Base-by-base conservation (phyloP, 257 asterid species). In the Forsythia suspensa region DNA sequence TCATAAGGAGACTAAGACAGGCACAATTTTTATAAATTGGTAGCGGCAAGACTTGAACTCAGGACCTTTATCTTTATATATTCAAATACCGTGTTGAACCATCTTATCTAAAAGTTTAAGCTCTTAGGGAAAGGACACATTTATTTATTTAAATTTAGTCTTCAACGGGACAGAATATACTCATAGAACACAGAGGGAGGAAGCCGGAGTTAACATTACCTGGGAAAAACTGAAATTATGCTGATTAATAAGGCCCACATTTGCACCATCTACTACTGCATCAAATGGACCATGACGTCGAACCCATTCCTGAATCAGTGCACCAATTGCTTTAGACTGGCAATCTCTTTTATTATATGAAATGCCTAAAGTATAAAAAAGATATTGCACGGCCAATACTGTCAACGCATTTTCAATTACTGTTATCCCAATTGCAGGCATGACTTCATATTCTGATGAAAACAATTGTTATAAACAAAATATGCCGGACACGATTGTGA, bases 231-330 rank as follows among this genome's bases (percentile, higher is more conserved):
- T 86, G 81, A 85, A 94, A 10, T 46, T 63, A 43, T 76, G 86
- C 77, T 85, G 90, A 82, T 88, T 85, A 82, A 81, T 69, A 72
- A 96, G 91, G 57, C 95, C 92, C 81, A 90, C 67, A 82, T 96
- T 91, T 75, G 99, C 98, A 73, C 95, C 97, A 83, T 90, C 97
- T 43, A 94, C 84, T 13, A 90, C 94, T 76, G 98, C 97, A 91
- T 96, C 99, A 86, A 93, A 87, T 76, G 97, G 98, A 81, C 98
- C 99, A 69, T 90, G 83, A 77, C 74, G 70, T 84, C 75, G 84
- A 81, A 96, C 96, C 98, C 97, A 96, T 79, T 92, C 98, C 99
- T 96, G 89, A 70, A 85, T 71, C 79, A 80, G 75, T 43, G 55
- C 71, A 84, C 21, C 63, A 74, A 85, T 55, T 66, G 71, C 59